Evolutionary conservation across 176 grass and related monocot genomes (phyloP), one percentile per base, ranked within the genome.

Genomic region (Avena sativa): DNA sequence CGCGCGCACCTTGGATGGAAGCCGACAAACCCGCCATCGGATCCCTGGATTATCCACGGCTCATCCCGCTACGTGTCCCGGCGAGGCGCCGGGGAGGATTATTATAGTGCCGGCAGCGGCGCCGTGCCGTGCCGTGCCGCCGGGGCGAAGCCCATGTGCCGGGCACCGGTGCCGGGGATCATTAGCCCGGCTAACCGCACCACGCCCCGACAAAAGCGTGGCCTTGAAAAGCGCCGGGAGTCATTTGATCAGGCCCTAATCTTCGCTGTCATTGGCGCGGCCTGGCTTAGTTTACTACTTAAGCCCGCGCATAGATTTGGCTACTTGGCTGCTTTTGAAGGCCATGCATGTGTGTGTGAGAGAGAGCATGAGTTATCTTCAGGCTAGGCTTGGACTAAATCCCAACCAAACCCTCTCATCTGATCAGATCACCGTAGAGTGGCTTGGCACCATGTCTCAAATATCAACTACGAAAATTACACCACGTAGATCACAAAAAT

Each of bases 91-190:
- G 56, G 57, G 57, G 58, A 43, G 26, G 61, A 17, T 17, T 88
- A 91, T 88, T 46, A 67, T 87, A 85, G 11, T 34, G 50, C 38
- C 4, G 6, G 21, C 20, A 71, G 89, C 81, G 81, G 81, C 89
- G 86, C 75, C 86, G 36, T 85, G 89, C 81, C 86, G 36, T 85
- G 89, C 81, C 89, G 81, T 80, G 81, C 69, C 76, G 4, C 12
- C 0, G 61, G 89, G 86, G 82, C 9, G 86, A 87, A 81, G 77
- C 76, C 89, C 89, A 91, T 88, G 89, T 88, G 89, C 81, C 9
- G 8, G 76, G 12, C 76, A 58, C 81, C 50, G 53, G 48, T 40
- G 55, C 50, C 51, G 55, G 4, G 83, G 59, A 80, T 75, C 89
- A 78, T 82, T 85, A 85, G 66, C 81, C 52, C 28, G 23, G 21